Conservation (phyloP, 768 basidiomycete species). For the Brasilioporus rufonigricans region DNA sequence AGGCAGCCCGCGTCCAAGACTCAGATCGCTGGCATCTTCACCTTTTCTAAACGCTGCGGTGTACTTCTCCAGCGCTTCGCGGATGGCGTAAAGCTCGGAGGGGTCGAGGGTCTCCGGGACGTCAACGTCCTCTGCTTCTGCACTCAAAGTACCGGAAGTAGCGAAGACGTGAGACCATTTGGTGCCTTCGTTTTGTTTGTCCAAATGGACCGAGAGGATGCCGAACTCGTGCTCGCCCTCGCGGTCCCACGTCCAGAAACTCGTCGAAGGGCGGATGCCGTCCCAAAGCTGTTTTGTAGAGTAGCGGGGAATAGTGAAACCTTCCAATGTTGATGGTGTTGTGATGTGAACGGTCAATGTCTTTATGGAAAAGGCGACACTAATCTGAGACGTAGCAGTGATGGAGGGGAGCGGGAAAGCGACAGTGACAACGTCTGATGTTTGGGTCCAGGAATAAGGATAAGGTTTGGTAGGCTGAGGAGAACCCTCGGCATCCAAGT, state of each 20-base stretch:
- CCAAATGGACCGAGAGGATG: constrained; percentile 77
- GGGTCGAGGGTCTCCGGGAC: constrained; percentile 90
- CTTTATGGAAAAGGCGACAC: constrained; percentile 60
- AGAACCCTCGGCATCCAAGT: constrained; percentile 40
- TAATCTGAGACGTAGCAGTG: constrained; percentile 62
- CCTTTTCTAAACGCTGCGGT: constrained; percentile 61
- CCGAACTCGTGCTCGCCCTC: constrained; percentile 68
- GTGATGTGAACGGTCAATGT: constrained; percentile 66
- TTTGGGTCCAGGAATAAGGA: constrained; percentile 94
- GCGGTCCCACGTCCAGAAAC: constrained; percentile 92
- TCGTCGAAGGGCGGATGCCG: constrained; percentile 68
- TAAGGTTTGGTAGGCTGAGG: constrained; percentile 50
- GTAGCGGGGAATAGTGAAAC: constrained; percentile 53
- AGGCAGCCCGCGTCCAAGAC: constrained; percentile 67
- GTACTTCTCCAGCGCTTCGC: constrained; percentile 85
- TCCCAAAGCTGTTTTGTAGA: constrained; percentile 75
- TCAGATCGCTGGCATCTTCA: constrained; percentile 59
- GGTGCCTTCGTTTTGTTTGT: constrained; percentile 80
- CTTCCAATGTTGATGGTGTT: constrained; percentile 26
- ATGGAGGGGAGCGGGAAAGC: constrained; percentile 79
- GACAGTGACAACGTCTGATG: constrained; percentile 76
- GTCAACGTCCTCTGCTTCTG: constrained; percentile 49
- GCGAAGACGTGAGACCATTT: constrained; percentile 89
- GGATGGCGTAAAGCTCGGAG: constrained; percentile 73
- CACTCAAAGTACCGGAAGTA: constrained; percentile 35